Percentiles rank a stretch among this genome's conserved stretches.
These are phyloP conservation scores for Colletotrichum sp. DNA, from an alignment of 2,329 filamentous ascomycete genomes.

Conservation along the genomic window DNA sequence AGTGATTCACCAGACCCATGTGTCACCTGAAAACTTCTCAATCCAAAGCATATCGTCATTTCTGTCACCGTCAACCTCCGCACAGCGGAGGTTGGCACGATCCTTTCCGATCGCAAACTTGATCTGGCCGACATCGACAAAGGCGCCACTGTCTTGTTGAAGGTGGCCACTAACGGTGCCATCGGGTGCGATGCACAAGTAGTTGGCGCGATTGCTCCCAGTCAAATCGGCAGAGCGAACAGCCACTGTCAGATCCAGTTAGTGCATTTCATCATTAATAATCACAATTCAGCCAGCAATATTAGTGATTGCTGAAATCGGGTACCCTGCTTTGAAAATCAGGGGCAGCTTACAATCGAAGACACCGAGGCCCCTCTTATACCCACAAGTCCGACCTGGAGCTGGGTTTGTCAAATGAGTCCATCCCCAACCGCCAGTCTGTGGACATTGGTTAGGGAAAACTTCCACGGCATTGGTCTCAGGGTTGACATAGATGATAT, in stretches of 20 bases:
- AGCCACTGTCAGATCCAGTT: neutral
- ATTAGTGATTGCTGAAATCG: neutral
- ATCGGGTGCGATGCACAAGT: slow-evolving; percentile 34
- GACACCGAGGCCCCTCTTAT: slow-evolving; percentile 27
- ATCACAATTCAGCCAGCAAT: neutral
- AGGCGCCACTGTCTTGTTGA: slow-evolving; percentile 22
- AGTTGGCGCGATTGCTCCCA: slow-evolving; percentile 31
- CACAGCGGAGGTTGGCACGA: slow-evolving; percentile 38
- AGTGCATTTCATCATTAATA: neutral
- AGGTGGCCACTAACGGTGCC: slow-evolving; percentile 28
- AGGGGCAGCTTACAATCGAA: slow-evolving; percentile 18
- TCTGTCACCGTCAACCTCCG: slow-evolving; percentile 42
- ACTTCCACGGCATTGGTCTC: slow-evolving; percentile 27
- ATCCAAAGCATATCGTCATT: slow-evolving; percentile 36
- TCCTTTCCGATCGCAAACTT: slow-evolving; percentile 32
- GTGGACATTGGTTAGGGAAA: slow-evolving; percentile 26
- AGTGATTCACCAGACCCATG: slow-evolving; percentile 25
- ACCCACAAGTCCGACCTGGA: slow-evolving; percentile 21
- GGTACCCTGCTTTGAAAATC: neutral
- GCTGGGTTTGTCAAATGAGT: neutral
- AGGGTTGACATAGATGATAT: slow-evolving; percentile 34
- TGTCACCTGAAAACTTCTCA: slow-evolving; percentile 38
- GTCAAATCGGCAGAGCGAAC: slow-evolving; percentile 35
- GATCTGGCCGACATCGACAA: slow-evolving; percentile 28
- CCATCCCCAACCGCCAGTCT: neutral